A percentile compares a stretch with the other conserved stretches of the same genome.
Evolutionary conservation across 352 stramenopile genomes (phyloP).

Genomic region (Globisporangium radiosum): DNA sequence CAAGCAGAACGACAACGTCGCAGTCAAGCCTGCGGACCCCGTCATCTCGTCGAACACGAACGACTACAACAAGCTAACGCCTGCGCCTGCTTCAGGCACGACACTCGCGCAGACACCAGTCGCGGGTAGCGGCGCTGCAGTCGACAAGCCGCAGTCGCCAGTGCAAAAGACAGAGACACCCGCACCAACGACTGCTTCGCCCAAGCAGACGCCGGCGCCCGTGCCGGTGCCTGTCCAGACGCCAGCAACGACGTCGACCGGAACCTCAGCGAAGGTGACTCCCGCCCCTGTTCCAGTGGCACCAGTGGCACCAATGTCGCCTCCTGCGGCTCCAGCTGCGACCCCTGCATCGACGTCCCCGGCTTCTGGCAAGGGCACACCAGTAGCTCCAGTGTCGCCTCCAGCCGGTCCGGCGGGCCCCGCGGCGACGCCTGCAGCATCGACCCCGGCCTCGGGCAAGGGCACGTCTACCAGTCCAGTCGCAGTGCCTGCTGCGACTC

Average conservation of each 20-base stretch:
- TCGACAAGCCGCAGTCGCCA: not conserved
- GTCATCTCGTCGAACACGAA: constrained; percentile 8
- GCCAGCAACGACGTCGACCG: constrained; percentile 15
- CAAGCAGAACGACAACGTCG: constrained; percentile 15
- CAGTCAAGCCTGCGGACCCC: constrained; percentile 12
- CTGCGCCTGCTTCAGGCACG: not conserved
- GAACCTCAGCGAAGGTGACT: not conserved
- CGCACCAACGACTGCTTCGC: not conserved
- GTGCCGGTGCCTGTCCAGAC: constrained; percentile 4
- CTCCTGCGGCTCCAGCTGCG: constrained; percentile 10
- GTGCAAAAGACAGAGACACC: constrained; percentile 1
- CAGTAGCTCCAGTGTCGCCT: not conserved
- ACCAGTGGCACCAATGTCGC: constrained; percentile 3
- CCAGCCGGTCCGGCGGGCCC: constrained; percentile 1
- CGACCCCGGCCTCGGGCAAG: not conserved
- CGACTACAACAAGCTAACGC: constrained; percentile 4
- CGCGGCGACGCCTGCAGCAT: constrained; percentile 6
- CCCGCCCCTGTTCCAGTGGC: constrained; percentile 1
- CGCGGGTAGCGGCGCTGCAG: not conserved
- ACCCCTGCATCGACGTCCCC: constrained; percentile 7
- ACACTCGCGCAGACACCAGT: not conserved
- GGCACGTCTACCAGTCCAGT: constrained; percentile 4
- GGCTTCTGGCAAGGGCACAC: constrained; percentile 5
- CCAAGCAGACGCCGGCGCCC: constrained; percentile 2
- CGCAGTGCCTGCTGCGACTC: not conserved